Base-by-base conservation (phyloP, 371 early-diverging fungal species). In the Mucor racemosus region DNA sequence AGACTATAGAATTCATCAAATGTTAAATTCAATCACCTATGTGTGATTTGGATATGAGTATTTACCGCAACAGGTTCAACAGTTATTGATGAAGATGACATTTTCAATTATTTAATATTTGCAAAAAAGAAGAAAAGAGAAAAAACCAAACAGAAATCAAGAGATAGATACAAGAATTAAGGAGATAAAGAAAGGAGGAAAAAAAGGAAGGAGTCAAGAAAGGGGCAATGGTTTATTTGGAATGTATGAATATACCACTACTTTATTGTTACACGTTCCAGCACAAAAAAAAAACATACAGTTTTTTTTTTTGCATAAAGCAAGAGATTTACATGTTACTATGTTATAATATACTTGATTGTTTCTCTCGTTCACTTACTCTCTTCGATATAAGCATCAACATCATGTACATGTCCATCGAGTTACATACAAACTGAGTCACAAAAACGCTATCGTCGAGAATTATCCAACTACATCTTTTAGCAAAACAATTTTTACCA, bases 1-100 rank as follows among this genome's bases (percentile, higher is more conserved):
- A 53, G 82, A 77, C 89, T 88, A 76, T 55, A 50, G 31, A 65
- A 57, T 57, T 33, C 5, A 55, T 5, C 8, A 1, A 4, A 53
- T 50, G 17, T 44, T 15, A 38, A 7, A 10, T 9, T 2, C 26
- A n/a, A 13, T 7, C 6, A 21, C 21, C 11, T 7, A 15, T 14
- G 31, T n/a, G 7, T 63, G 3, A 15, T 36, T 19, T 10, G 26
- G 19, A 48, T 48, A 7, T 14, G 8, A n/a, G 11, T 44, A 48
- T 39, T 65, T 65, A 67, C 67, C 57, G 56, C 57, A 42, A 42
- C 46, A 14, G 67, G 62, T 56, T 67, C 67, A 21, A 44, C 60
- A 46, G 46, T 35, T 35, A 61, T 35, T 44, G 62, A 56, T 26
- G 67, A 61, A n/a, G 67, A 67, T 36, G 67, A 61, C 62, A 66